These are phyloP conservation scores for Annulohypoxylon nitens DNA, from an alignment of 495 filamentous ascomycete genomes.

Conservation along the genomic window DNA sequence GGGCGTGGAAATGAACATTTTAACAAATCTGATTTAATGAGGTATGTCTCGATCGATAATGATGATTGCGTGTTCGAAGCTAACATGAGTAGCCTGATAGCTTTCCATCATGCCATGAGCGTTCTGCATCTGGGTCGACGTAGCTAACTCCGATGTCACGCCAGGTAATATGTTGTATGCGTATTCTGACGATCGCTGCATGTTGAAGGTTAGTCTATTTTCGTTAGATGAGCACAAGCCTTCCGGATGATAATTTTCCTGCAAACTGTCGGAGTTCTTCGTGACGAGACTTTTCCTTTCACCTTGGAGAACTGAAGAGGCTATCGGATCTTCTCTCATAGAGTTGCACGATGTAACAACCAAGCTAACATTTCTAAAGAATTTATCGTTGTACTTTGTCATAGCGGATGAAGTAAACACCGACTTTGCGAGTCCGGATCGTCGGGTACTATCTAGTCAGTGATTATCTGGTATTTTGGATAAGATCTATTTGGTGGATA, in stretches of 20 bases:
- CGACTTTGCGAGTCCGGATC: neutral
- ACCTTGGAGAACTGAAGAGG: constrained; percentile 95
- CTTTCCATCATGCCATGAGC: constrained; percentile 7
- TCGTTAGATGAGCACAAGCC: constrained; percentile 48
- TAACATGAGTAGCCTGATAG: constrained; percentile 59
- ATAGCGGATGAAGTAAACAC: neutral
- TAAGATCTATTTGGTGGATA: neutral
- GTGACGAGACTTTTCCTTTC: constrained; percentile 78
- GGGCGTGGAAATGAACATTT: constrained; percentile 79
- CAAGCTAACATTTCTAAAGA: constrained; percentile 24
- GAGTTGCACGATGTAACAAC: constrained; percentile 11
- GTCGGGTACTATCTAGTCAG: neutral
- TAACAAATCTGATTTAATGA: constrained; percentile 99
- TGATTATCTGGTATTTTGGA: neutral
- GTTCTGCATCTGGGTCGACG: constrained; percentile 18
- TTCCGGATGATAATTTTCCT: constrained; percentile 85
- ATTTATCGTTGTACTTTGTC: neutral
- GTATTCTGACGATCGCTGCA: neutral
- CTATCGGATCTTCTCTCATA: constrained; percentile 36
- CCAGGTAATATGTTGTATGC: constrained; percentile 51
- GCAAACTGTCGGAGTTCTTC: constrained; percentile 81
- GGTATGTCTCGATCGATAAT: constrained; percentile 65
- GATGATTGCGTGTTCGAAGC: constrained; percentile 41
- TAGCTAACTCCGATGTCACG: constrained; percentile 38
- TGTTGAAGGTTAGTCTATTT: constrained; percentile 32